Evolutionary conservation across 345 rosid genomes (phyloP), one percentile per base, ranked within the genome.

Genomic region (Abelmoschus esculentus): DNA sequence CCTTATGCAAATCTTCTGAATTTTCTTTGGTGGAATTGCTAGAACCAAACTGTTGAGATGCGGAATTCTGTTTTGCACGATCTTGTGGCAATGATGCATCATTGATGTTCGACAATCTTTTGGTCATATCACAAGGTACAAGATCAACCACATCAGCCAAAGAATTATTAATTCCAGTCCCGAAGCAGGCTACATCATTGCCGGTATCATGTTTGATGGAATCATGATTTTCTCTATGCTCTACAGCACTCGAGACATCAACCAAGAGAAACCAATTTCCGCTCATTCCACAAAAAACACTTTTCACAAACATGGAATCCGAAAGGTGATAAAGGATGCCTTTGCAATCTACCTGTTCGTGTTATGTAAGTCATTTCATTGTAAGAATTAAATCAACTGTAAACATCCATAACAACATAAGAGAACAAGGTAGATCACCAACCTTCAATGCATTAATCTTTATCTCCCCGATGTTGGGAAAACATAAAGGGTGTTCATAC

Each of bases 381-480:
- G n/a, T 22, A n/a, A 63, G 0, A 26, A 26, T 7, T 66, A 19
- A 57, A 52, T 29, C 55, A 44, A 62, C 11, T 19, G 1, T 29
- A 9, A 22, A 44, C 49, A 66, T 8, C 17, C 18, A 42, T 38
- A 42, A 42, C 22, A 56, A 49, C 50, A 46, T 17, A 17, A 56
- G 6, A 49, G 4, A 10, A 22, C 72, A 67, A 42, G 52, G 44
- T 6, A 67, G n/a, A 61, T 1, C 3, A 68, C 7, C 19, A 40
- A 88, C 93, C 93, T 86, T 88, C 28, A 88, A 61, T 55, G 85
- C 83, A 19, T 74, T 61, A 69, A 88, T 73, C 40, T 76, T 75
- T 29, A 86, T 82, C 61, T 74, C 79, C 34, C 86, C 86, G 52
- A 75, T 3, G 22, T 70, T 19, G 46, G 90, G 89, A 76, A 88